Conservation (phyloP, 176 grass and related monocot species). For the Triticum aestivum region DNA sequence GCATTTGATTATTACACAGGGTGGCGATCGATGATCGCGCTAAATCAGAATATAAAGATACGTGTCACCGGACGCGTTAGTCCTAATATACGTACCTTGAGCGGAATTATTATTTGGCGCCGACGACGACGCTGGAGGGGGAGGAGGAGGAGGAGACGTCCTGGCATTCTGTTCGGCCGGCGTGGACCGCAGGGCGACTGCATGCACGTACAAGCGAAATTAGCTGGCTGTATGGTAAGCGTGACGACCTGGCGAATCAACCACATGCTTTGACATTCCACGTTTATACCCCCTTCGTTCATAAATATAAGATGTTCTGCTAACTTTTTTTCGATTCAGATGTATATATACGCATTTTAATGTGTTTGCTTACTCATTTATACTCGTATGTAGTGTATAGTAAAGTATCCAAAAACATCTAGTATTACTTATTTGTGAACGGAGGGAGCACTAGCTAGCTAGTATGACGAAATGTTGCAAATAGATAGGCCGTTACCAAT, state of each 20-base stretch:
- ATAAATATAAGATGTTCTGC: no score
- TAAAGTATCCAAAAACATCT: no score
- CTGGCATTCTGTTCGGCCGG: background rate
- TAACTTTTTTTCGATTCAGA: no score
- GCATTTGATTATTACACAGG: background rate
- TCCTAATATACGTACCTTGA: background rate
- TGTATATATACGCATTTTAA: no score
- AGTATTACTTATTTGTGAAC: no score
- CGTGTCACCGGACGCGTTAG: background rate
- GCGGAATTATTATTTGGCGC: background rate
- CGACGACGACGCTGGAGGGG: background rate
- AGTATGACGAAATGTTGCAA: no score
- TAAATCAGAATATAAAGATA: background rate
- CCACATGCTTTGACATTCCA: background rate
- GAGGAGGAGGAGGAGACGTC: background rate
- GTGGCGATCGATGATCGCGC: background rate
- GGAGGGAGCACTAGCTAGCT: no score
- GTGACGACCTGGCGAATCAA: conserved; percentile 3
- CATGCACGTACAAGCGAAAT: background rate
- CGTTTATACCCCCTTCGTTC: background rate
- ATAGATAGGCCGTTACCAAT: no score
- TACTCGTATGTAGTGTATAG: no score
- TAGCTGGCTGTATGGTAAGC: background rate
- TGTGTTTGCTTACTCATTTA: no score
- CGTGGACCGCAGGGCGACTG: conserved; percentile 23